Percentiles rank a stretch among this genome's conserved stretches.
These are phyloP conservation scores for Lachancea thermotolerans DNA, from an alignment of 805 yeast genomes.

Conservation along the genomic window DNA sequence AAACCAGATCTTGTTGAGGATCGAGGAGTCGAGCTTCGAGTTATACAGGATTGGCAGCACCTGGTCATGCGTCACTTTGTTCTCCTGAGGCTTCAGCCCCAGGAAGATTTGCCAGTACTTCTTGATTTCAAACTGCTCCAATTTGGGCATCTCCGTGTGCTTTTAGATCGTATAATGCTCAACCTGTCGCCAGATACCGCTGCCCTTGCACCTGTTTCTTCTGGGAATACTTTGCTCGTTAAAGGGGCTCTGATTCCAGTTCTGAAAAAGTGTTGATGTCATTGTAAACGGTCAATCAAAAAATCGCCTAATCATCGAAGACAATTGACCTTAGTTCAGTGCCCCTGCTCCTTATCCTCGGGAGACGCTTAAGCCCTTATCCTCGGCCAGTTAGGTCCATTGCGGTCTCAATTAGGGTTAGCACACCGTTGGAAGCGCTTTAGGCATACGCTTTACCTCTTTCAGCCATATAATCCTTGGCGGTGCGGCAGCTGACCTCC, in stretches of 20 bases:
- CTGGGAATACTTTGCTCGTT: not conserved
- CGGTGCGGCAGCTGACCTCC: no score
- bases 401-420: no score
- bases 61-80: conserved; percentile 76
- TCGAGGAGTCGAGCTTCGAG: conserved; percentile 72
- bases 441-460: no score
- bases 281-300: not conserved
- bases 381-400: not conserved
- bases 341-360: not conserved
- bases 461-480: no score
- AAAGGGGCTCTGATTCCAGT: not conserved
- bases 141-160: conserved; percentile 43
- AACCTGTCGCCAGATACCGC: no score
- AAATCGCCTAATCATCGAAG: not conserved
- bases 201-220: not conserved
- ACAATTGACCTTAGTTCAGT: not conserved
- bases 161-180: no score
- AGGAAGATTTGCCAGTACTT: conserved; percentile 97
- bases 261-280: not conserved
- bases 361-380: not conserved
- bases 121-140: conserved; percentile 92
- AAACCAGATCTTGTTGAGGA: conserved; percentile 83
- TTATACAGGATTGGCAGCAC: conserved; percentile 83
- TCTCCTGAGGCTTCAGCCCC: conserved; percentile 76
- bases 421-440: no score